These are phyloP conservation scores for Stephanodiscus minutulus DNA, from an alignment of 108 stramenopile genomes.

Conservation along the genomic window DNA sequence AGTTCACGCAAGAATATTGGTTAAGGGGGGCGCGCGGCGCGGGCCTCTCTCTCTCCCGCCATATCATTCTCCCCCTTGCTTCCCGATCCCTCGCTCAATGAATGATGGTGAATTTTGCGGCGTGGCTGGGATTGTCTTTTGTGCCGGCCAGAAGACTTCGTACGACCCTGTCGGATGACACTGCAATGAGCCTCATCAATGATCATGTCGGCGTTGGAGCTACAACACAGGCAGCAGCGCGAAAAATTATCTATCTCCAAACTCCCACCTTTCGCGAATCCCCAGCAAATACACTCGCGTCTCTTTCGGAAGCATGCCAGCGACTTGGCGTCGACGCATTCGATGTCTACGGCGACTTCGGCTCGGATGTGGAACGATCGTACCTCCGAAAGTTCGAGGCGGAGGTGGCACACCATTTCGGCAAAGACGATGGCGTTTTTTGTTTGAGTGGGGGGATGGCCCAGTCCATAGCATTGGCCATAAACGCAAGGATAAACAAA, in stretches of 20 bases:
- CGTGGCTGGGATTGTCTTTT: no score
- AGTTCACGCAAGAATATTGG: no score
- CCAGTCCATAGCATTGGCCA: slow-evolving; percentile 70
- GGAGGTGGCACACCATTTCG: slow-evolving; percentile 62
- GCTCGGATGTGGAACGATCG: slow-evolving; percentile 30
- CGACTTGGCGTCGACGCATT: slow-evolving; percentile 31
- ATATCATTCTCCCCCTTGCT: no score
- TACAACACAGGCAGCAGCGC: background rate
- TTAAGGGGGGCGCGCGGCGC: no score
- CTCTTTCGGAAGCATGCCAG: slow-evolving; percentile 33
- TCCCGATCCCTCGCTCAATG: no score
- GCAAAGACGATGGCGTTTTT: slow-evolving; percentile 80
- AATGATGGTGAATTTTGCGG: no score
- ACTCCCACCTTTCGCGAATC: slow-evolving; percentile 43
- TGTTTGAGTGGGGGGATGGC: slow-evolving; percentile 84
- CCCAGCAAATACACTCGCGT: slow-evolving; percentile 40
- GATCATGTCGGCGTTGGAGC: background rate
- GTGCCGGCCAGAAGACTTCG: no score
- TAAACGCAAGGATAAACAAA: slow-evolving; percentile 35
- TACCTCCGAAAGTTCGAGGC: slow-evolving; percentile 70
- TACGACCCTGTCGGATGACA: no score
- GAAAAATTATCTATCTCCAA: slow-evolving; percentile 22
- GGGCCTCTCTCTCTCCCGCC: no score
- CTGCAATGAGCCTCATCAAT: no score
- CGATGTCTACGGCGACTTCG: slow-evolving; percentile 72